These are phyloP conservation scores for Mortierella antarctica DNA, from an alignment of 192 early-diverging fungal species.

Conservation along the genomic window DNA sequence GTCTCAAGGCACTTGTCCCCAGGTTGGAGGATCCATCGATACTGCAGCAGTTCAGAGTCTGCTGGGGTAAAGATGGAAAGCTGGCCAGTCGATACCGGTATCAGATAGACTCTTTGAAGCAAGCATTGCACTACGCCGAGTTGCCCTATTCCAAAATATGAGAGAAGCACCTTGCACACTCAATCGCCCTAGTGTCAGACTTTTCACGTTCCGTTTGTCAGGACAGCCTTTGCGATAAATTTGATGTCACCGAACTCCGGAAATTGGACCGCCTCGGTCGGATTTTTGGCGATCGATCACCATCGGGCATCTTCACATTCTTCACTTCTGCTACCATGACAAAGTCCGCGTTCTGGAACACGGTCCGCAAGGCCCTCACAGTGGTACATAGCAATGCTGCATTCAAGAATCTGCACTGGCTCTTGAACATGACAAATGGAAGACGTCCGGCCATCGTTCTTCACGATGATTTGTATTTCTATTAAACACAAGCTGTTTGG, in stretches of 20 bases:
- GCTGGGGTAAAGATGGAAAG: conserved; percentile 50
- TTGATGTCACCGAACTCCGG: no score
- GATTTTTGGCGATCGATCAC: no score
- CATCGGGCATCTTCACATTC: no score
- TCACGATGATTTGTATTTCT: no score
- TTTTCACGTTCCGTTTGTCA: no score
- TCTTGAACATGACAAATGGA: neutral
- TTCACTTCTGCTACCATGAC: conserved; percentile 12
- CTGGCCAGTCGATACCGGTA: conserved; percentile 30
- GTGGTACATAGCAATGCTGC: conserved; percentile 16
- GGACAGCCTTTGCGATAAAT: no score
- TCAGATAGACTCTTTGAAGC: conserved; percentile 41
- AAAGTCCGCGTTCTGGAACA: conserved; percentile 54
- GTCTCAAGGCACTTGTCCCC: conserved; percentile 26
- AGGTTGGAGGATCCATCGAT: conserved; percentile 25
- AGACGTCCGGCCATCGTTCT: neutral
- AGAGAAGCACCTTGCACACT: neutral
- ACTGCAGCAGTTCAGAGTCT: conserved; percentile 23
- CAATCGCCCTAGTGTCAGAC: no score
- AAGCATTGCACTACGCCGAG: conserved; percentile 41
- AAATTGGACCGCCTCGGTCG: no score
- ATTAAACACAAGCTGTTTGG: neutral
- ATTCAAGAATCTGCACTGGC: neutral
- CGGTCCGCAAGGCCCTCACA: conserved; percentile 56
- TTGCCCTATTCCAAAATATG: conserved; percentile 1